These are phyloP conservation scores for Nidularia pulvinata DNA, from an alignment of 768 basidiomycete species.

Conservation along the genomic window DNA sequence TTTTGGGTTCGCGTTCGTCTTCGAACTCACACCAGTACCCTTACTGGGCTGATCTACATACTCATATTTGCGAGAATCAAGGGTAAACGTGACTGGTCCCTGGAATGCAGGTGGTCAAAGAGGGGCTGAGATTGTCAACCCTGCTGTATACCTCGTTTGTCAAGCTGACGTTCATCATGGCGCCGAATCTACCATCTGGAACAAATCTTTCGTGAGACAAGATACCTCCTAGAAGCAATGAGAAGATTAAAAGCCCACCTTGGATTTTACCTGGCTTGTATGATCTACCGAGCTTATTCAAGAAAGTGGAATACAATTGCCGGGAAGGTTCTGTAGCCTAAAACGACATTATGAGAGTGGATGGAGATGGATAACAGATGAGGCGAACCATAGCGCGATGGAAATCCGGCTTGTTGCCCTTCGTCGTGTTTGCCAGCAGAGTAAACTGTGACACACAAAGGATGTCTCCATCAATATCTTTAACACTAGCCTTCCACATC, in stretches of 20 bases:
- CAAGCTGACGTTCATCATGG: constrained; percentile 92
- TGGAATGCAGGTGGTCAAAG: constrained; percentile 34
- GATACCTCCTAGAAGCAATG: not conserved
- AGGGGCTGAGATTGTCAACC: constrained; percentile 12
- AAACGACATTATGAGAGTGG: not conserved
- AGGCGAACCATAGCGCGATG: constrained; percentile 84
- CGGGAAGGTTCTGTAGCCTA: constrained; percentile 70
- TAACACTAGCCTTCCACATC: constrained; percentile 89
- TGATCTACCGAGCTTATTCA: constrained; percentile 60
- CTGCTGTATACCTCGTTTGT: constrained; percentile 73
- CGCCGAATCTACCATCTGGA: constrained; percentile 90
- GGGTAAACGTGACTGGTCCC: constrained; percentile 86
- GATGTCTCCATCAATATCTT: constrained; percentile 87
- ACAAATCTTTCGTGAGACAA: constrained; percentile 1
- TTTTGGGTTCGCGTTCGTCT: not conserved
- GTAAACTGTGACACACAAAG: constrained; percentile 97
- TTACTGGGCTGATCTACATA: constrained; percentile 36
- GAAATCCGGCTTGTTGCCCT: constrained; percentile 92
- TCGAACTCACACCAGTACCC: constrained; percentile 2
- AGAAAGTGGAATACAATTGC: constrained; percentile 69
- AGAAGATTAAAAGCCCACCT: constrained; percentile 43
- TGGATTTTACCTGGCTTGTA: constrained; percentile 81
- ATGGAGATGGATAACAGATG: not conserved
- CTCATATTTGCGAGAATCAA: constrained; percentile 82
- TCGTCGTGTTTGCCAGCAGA: constrained; percentile 81